phyloP scores from a whole-genome alignment of 495 filamentous ascomycete species.

The Polyplosphaeria fusca region DNA sequence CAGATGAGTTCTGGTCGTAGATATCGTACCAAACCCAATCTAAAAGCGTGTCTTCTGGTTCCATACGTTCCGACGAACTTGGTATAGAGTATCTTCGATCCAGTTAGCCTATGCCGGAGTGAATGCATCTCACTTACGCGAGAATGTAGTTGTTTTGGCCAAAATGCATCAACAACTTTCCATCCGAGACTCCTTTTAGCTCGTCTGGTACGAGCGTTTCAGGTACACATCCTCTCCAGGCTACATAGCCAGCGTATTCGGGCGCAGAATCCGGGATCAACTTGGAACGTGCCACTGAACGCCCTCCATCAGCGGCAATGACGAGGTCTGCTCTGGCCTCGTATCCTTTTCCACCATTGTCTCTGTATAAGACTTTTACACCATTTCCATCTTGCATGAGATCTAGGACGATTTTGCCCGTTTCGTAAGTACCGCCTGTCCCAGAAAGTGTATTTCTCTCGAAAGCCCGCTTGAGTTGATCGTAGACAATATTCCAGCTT shows the following conservation, averaged over 20 bases:
- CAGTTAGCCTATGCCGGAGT: neutral
- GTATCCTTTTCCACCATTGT: too few relatives aligned
- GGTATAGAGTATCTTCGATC: constrained; percentile 51
- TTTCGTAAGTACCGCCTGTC: neutral
- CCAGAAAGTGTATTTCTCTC: neutral
- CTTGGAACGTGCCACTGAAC: constrained; percentile 50
- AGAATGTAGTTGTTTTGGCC: constrained; percentile 37
- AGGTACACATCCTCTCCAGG: constrained; percentile 51
- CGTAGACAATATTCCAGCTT: constrained; percentile 4
- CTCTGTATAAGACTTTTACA: neutral
- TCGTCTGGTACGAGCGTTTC: constrained; percentile 7
- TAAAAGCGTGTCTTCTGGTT: constrained; percentile 48
- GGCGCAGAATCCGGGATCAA: constrained; percentile 46
- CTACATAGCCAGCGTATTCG: constrained; percentile 55
- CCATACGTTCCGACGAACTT: neutral
- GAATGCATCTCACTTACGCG: neutral
- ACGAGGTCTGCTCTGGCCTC: constrained; percentile 53
- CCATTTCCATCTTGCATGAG: neutral
- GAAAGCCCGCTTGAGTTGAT: neutral
- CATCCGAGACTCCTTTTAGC: constrained; percentile 13
- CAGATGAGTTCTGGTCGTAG: constrained; percentile 33
- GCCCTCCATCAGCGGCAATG: constrained; percentile 55
- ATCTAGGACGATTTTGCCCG: neutral
- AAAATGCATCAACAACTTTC: constrained; percentile 24
- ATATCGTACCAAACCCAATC: constrained; percentile 56